Percentiles rank a stretch among this genome's conserved stretches.
Conservation (phyloP, 2,329 filamentous ascomycete species). For the Dothidotthia symphoricarpi region DNA sequence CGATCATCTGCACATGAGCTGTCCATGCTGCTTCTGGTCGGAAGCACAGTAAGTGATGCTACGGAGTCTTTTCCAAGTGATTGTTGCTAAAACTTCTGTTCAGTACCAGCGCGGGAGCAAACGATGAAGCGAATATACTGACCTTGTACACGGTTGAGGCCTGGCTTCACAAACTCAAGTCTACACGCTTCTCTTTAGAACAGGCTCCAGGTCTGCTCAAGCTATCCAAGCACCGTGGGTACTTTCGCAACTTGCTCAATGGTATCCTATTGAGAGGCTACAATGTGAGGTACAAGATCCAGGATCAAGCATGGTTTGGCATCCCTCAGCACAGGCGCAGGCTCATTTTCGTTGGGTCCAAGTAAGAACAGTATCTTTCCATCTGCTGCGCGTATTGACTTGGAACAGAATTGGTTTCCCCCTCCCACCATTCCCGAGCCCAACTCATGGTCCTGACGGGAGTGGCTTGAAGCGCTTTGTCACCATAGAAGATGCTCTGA, state of each 20-base stretch:
- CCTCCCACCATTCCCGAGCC: constrained; percentile 31
- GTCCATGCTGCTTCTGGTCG: constrained; percentile 19
- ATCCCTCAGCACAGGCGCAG: constrained; percentile 28
- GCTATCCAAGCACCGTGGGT: constrained; percentile 2
- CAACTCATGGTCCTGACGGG: constrained; percentile 19
- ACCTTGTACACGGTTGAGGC: constrained; percentile 16
- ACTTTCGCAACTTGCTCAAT: constrained; percentile 15
- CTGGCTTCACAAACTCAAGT: constrained; percentile 14
- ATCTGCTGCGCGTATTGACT: constrained; percentile 7
- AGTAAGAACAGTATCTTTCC: constrained; percentile 9
- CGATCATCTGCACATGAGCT: constrained; percentile 19
- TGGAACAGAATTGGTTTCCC: constrained; percentile 19
- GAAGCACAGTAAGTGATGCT: constrained; percentile 16
- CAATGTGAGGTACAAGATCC: constrained; percentile 22
- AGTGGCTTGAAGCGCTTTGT: constrained; percentile 22
- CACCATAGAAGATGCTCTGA: constrained; percentile 22
- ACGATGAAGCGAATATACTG: constrained; percentile 25
- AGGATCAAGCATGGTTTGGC: constrained; percentile 19
- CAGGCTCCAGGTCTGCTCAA: constrained; percentile 6
- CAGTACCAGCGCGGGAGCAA: constrained; percentile 14
- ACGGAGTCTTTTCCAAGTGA: neutral
- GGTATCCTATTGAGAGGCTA: constrained; percentile 22
- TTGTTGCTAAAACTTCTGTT: constrained; percentile 1
- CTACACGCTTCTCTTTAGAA: constrained; percentile 12
- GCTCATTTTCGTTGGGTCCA: constrained; percentile 28